Evolutionary conservation across 2,329 filamentous ascomycete species (phyloP).

Genomic region (Fusarium newnesense): DNA sequence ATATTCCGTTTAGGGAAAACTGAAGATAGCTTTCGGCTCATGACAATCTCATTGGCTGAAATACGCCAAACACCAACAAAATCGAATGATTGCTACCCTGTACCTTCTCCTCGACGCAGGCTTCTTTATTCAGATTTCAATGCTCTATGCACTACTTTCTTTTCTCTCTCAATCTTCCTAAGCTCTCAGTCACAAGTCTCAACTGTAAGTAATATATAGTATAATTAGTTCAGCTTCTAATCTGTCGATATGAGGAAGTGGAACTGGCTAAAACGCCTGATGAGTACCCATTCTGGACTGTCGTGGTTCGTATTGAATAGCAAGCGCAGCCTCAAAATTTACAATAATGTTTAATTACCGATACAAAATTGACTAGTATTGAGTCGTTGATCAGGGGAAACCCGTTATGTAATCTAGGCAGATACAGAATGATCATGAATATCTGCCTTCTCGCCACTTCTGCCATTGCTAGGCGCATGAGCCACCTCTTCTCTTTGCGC

Average conservation of each 20-base stretch:
- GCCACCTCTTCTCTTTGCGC: background rate
- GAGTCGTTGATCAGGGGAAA: accelerated
- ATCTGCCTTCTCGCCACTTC: background rate
- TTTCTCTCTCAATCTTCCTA: background rate
- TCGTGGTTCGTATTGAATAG: too few relatives aligned
- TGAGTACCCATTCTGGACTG: too few relatives aligned
- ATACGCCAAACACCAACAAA: background rate
- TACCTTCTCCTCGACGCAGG: background rate
- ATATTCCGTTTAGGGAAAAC: too few relatives aligned
- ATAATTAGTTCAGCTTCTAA: too few relatives aligned
- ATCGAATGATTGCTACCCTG: background rate
- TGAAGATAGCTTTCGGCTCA: background rate
- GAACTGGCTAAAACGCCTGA: background rate
- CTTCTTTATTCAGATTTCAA: background rate
- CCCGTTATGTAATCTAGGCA: background rate
- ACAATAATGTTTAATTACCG: too few relatives aligned
- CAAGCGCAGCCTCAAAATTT: too few relatives aligned
- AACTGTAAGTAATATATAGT: too few relatives aligned
- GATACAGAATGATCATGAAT: background rate
- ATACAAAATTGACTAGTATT: too few relatives aligned
- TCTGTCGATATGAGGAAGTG: accelerated
- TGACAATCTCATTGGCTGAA: background rate
- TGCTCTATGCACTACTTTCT: background rate
- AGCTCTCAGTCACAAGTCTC: too few relatives aligned
- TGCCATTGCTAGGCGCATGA: background rate